Evolutionary conservation across 352 stramenopile genomes (phyloP).

Genomic region (Phytophthora hybrid): DNA sequence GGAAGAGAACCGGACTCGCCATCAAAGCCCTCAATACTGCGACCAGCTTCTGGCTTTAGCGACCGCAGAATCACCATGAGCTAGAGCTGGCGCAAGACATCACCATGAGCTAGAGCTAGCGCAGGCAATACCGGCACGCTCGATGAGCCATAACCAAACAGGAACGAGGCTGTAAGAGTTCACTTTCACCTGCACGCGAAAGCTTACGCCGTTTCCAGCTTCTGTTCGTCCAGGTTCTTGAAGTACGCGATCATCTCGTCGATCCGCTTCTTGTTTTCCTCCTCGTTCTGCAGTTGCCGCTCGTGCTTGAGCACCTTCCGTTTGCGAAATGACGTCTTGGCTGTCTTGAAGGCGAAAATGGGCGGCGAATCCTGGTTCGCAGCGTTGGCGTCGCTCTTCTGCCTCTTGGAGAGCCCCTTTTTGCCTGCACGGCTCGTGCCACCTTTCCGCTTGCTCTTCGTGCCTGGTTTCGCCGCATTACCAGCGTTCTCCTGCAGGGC

Average conservation of each 20-base stretch:
- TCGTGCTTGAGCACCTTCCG: constrained; percentile 52
- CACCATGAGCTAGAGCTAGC: constrained; percentile 24
- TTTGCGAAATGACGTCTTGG: constrained; percentile 57
- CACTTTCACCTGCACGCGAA: constrained; percentile 1
- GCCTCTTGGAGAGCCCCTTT: constrained; percentile 24
- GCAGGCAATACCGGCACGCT: not conserved
- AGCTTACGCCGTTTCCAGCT: constrained; percentile 52
- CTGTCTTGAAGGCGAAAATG: constrained; percentile 56
- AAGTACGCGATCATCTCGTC: constrained; percentile 72
- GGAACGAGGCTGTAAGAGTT: not conserved
- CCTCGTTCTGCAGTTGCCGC: constrained; percentile 41
- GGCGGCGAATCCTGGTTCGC: constrained; percentile 58
- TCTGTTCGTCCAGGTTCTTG: constrained; percentile 62
- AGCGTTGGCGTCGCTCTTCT: constrained; percentile 13
- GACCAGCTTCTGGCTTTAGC: constrained; percentile 69
- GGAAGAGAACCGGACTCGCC: constrained; percentile 72
- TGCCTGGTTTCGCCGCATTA: constrained; percentile 25
- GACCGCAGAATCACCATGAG: constrained; percentile 38
- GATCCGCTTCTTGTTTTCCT: constrained; percentile 60
- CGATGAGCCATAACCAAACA: not conserved
- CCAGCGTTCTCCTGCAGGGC: constrained; percentile 40
- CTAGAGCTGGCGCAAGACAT: constrained; percentile 2
- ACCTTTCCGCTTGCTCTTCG: constrained; percentile 27
- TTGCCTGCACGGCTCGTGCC: constrained; percentile 4
- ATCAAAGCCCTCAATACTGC: constrained; percentile 78